Percentiles rank a stretch among this genome's conserved stretches.
These are phyloP conservation scores for Didymella segeticola DNA, from an alignment of 2,329 filamentous ascomycete genomes.

Conservation along the genomic window DNA sequence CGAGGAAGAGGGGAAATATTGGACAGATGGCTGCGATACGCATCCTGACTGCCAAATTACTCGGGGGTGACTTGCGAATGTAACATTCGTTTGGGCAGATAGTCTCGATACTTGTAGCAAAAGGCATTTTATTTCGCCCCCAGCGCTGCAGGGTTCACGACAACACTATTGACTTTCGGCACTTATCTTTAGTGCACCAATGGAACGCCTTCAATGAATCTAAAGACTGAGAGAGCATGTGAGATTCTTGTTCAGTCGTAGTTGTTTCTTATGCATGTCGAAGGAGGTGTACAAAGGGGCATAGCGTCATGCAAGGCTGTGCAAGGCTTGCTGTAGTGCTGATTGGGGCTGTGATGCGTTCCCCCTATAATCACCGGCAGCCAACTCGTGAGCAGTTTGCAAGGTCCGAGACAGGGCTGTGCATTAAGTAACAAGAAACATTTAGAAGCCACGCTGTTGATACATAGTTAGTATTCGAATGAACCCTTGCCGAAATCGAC, in stretches of 20 bases:
- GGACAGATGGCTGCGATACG: neutral
- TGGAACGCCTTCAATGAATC: slow-evolving; percentile 8
- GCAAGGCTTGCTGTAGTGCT: slow-evolving; percentile 12
- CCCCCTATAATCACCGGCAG: neutral
- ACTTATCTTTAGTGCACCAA: neutral
- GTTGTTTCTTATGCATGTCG: neutral
- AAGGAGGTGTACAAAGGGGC: neutral
- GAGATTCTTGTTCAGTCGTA: neutral
- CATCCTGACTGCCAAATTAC: neutral
- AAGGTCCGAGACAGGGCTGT: neutral
- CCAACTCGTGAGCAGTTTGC: neutral
- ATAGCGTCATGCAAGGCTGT: slow-evolving; percentile 4
- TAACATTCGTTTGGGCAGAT: neutral
- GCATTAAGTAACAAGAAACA: too few species aligned
- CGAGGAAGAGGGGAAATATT: neutral
- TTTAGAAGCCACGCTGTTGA: too few species aligned
- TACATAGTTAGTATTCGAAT: too few species aligned
- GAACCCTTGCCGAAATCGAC: neutral
- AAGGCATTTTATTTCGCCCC: neutral
- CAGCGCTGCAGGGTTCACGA: neutral
- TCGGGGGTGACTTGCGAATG: too few species aligned
- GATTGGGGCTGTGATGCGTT: slow-evolving; percentile 5
- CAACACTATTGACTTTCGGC: neutral
- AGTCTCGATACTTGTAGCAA: neutral
- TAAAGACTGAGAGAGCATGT: neutral